Evolutionary conservation across 1,139 yeast genomes (phyloP), one percentile per base, ranked within the genome.

Genomic region (Candida glucosophila): DNA sequence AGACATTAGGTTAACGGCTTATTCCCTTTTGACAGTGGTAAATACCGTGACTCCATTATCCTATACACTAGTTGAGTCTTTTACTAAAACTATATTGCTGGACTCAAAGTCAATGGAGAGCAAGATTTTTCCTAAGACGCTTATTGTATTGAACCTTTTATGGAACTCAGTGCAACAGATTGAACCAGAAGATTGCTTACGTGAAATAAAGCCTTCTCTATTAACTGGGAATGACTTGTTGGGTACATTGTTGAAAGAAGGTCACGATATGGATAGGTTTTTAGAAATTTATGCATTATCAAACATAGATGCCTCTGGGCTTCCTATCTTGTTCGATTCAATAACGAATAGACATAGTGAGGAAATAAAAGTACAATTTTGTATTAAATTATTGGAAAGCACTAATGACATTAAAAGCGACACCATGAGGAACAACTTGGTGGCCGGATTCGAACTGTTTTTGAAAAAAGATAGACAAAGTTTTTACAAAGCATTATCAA

Each of bases 1-100:
- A 19, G 94, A 85, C 42, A 67, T 79, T 26, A 92, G 79, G 47
- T 67, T 83, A 36, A 78, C 95, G 16, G 85, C 90, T 3, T 90
- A 81, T 47, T 81, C 94, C 29, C 60, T 86, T 9, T 49, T 88
- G 18, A 72, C 92, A 1, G 95, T 90, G 2, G 59, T 88, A 27
- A 70, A 80, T 3, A 67, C 92, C 2, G 76, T 90, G 25, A 66
- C 77, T 23, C 79, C 85, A 6, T 62, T 90, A 29, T 67, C 78
- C 6, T 55, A 63, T 27, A 74, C 71, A 6, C 68, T 88, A 15
- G 60, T 78, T 15, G 54, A 66, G 22, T 85, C 94, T 2, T 73
- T 92, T 6, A 71, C 83, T 14, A 75, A 72, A 32, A 73, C 92
- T 1, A 72, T 90, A 14, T 55, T 47, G 25, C 31, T 27, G 27